Evolutionary conservation across 2,329 filamentous ascomycete genomes (phyloP), one percentile per base, ranked within the genome.

Genomic region (Monilinia aucupariae): DNA sequence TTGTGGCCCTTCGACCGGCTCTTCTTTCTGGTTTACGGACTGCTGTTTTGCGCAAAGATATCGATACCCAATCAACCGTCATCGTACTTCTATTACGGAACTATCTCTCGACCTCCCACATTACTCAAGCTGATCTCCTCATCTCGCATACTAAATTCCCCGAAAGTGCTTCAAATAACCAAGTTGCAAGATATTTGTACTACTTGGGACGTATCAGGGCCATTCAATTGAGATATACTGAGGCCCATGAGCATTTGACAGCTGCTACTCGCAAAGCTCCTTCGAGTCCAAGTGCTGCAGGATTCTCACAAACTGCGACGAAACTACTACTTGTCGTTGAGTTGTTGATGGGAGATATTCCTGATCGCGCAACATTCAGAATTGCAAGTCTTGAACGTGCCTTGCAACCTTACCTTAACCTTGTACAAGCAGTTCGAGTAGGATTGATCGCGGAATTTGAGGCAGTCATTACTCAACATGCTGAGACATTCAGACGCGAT

Each of bases 311-410:
- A 77, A 92, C 92, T 47, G 93, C 94, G 0, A 96, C 91, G 68
- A 99, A 99, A 82, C 84, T 97, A n/a, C 81, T 97, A 68, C 85
- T 97, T 50, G 92, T 99, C 25, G 94, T 99, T 15, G 93, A 99
- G 80, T 81, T 99, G 65, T 80, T 99, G 67, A 99, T 99, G 94
- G 94, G 94, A 68, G 94, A 99, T 74, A 99, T 99, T 69, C 94
- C 94, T 37, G 93, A 97, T 73, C 90, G 94, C 64, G 89, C 92
- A 20, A 89, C 93, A 62, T 99, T 99, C 85, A 90, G 94, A 64
- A 90, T 94, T 74, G 85, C 92, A 2, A 87, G 86, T 63, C 85
- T 97, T 72, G 94, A 97, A 79, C 85, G 88, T 69, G 86, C 93
- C 22, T 83, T 99, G 66, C 88, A 92, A 74, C 93, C 94, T 2